Base-by-base conservation (phyloP, 768 basidiomycete genomes). In the Termitomyces sp. region DNA sequence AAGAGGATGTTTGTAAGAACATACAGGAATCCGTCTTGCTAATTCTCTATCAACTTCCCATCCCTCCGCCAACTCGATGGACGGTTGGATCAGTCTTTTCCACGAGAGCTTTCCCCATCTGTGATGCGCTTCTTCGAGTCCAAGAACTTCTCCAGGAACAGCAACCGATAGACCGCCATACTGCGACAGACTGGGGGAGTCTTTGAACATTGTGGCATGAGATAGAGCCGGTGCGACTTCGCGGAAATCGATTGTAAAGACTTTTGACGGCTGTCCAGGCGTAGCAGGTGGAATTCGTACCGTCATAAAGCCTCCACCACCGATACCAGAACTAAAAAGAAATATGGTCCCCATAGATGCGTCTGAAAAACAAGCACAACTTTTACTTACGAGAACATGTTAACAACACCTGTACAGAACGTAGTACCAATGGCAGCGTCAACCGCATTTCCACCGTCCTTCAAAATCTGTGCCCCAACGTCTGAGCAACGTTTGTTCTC, bases 301-400 rank as follows among this genome's bases (percentile, higher is more conserved):
- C 28, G 84, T 86, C 85, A 93, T 89, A 63, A 91, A 91, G 0
- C 92, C 92, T n/a, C 91, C 92, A 3, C 89, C 91, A n/a, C 91
- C 91, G 47, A 94, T 87, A 3, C 89, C 89, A 10, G 89, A 87
- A 9, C 88, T 89, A 45, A 6, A 37, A 46, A 6, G 54, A 21
- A 17, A 19, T 12, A 35, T n/a, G 14, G 64, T 51, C 15, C 15
- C 35, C 46, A 42, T n/a, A 35, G 40, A 38, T 15, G 30, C 12
- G 8, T 44, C 14, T 47, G 5, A n/a, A 5, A 41, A n/a, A 10
- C 17, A 42, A 47, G n/a, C 11, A 10, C 5, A n/a, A n/a, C 41
- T 7, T 33, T 33, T 19, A 79, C 84, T 67, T 65, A 94, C 79
- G 91, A 91, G 68, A 94, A 97, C 85, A 92, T 92, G 68, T 94